Evolutionary conservation across 306 rosid species (phyloP), one percentile per base, ranked within the genome.

Genomic region (Prunus armeniaca): DNA sequence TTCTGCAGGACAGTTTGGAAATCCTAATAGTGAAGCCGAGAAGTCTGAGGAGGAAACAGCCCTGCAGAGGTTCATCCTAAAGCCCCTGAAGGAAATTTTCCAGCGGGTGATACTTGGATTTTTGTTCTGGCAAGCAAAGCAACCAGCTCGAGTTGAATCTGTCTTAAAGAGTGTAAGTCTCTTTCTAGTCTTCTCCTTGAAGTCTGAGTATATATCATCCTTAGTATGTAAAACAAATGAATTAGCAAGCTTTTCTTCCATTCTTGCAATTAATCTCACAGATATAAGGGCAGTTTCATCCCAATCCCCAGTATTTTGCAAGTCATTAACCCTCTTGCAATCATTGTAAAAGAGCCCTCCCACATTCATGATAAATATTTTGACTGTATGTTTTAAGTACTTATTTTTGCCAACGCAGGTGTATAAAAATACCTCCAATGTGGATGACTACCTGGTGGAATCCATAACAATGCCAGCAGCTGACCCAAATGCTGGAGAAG

Each of bases 61-160:
- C 73, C 47, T 88, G 0, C 91, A 86, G 82, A 95, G 88, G 87
- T 76, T 82, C 72, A 17, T 92, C 46, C 32, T 86, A 55, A 95
- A 90, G 79, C 97, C 97, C 20, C 54, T 95, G 83, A 89, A 91
- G 91, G 96, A 92, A 75, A 72, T 82, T 74, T 90, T 95, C 74
- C 99, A 91, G 86, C 89, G 97, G 41, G 62, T 91, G 28, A 89
- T 88, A 79, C 97, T 92, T 75, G 97, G 97, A 49, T 75, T 95
- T 82, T 77, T 92, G 77, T 92, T 95, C 89, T 92, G 99, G 97
- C 99, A 92, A 83, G 80, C 97, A 52, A 95, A 91, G 87, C 97
- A 91, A 79, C 99, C 97, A 1, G 85, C 97, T 75, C 91, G 93
- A 34, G 72, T 92, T 73, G 71, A 67, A 76, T 95, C 96, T 12